These are phyloP conservation scores for Curvularia sp. DNA, from an alignment of 2,329 filamentous ascomycete genomes.

Conservation along the genomic window DNA sequence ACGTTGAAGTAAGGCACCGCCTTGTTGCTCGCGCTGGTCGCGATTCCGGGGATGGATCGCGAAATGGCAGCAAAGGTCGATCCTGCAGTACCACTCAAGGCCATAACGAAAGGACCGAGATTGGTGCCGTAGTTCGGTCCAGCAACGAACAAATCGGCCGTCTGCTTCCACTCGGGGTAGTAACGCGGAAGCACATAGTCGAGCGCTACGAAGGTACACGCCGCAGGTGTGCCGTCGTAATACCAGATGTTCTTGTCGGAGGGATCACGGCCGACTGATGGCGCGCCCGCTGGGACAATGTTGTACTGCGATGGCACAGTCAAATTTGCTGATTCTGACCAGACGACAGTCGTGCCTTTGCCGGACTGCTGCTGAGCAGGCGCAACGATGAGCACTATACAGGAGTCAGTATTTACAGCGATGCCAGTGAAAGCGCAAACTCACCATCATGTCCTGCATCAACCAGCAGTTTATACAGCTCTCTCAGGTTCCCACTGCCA, in stretches of 20 bases:
- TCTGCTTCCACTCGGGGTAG: constrained; percentile 53
- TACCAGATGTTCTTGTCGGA: constrained; percentile 64
- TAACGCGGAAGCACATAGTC: constrained; percentile 61
- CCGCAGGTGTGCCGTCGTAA: constrained; percentile 65
- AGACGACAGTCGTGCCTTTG: constrained; percentile 55
- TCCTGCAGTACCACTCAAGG: constrained; percentile 46
- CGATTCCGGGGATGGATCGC: constrained; percentile 60
- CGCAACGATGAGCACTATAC: constrained; percentile 52
- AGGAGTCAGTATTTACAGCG: not conserved
- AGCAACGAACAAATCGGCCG: constrained; percentile 61
- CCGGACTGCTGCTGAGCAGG: constrained; percentile 55
- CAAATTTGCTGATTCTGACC: constrained; percentile 54
- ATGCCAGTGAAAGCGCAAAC: not conserved
- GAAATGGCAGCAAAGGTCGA: constrained; percentile 60
- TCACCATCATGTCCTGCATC: constrained; percentile 38
- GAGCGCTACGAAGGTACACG: constrained; percentile 63
- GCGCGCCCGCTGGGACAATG: constrained; percentile 56
- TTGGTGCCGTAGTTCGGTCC: constrained; percentile 66
- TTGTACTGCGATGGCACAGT: constrained; percentile 54
- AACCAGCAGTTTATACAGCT: constrained; percentile 41
- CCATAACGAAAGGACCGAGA: constrained; percentile 58
- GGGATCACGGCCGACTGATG: constrained; percentile 60
- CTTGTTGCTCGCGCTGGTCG: constrained; percentile 55
- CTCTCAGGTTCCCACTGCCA: constrained; percentile 46
- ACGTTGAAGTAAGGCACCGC: constrained; percentile 54